Evolutionary conservation across 164 flowering plant genomes (phyloP).

Genomic region (Echeveria elegans): DNA sequence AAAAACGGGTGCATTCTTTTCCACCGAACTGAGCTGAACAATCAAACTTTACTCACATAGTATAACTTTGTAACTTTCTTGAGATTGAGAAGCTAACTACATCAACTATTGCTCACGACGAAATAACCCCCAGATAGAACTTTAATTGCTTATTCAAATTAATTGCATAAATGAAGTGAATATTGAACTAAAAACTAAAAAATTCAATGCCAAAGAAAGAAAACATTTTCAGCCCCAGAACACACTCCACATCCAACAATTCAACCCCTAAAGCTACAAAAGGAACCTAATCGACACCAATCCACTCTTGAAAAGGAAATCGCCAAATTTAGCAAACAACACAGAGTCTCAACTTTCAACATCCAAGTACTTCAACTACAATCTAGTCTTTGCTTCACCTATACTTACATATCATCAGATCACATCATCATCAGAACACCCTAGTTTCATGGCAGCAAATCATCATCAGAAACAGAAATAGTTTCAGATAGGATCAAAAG

Average conservation of each 20-base stretch:
- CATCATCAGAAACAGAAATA: background rate
- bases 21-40: no score
- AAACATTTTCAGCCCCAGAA: background rate
- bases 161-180: no score
- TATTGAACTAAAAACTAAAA: background rate
- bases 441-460: background rate
- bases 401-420: background rate
- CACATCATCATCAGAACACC: background rate
- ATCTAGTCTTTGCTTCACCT: background rate
- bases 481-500: slow-evolving; percentile 33
- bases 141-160: no score
- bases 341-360: background rate
- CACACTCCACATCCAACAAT: background rate
- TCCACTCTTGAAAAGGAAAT: background rate
- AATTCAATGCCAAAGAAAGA: slow-evolving; percentile 3
- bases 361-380: background rate
- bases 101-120: no score
- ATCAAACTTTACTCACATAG: no score
- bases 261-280: background rate
- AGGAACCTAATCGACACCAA: background rate
- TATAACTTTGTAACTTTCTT: no score
- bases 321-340: background rate
- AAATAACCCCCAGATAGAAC: no score
- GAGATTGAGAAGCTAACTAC: no score
- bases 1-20: no score